Evolutionary conservation across 306 rosid species (phyloP), one percentile per base, ranked within the genome.

Genomic region (Acacia melanoxylon): DNA sequence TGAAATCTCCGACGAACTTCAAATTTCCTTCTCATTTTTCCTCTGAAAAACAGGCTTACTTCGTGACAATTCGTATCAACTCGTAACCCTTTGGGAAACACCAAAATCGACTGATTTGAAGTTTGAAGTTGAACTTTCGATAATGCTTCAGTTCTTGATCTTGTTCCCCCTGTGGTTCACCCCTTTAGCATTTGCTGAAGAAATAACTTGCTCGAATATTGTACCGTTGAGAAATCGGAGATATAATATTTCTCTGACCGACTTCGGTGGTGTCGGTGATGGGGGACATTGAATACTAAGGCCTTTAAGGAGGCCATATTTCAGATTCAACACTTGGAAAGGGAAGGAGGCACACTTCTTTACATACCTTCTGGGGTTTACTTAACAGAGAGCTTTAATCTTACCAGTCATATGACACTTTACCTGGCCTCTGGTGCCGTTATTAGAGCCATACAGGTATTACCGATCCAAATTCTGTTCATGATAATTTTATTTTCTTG

Each of bases 331-430:
- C 94, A 87, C 62, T 77, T 90, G 85, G 48, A 73, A 27, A 83
- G 93, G 61, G 73, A 81, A 66, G 97, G 97, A 4, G 97, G 98
- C 58, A 86, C 97, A 65, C 86, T 88, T 15, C 98, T 94, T 54
- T 91, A 90, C 56, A 66, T 94, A 6, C 98, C 98, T 82, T 86
- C 94, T 0, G 97, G 98, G 54, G 97, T 90, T 0, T 94, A 86
- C 89, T 79, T 92, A 83, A 91, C 98, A 0, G 94, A 80, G 37
- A 90, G 89, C 83, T 92, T 94, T 68, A 92, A 92, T 46, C 97
- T 94, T 85, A 92, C 98, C 4, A 91, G 92, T 80, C 91, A 86
- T 78, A 89, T 94, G 90, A 92, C 98, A 35, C 98, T 94, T 6
- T 85, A 88, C 67, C 89, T 94, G 68, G 92, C 98, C 49, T 78